Conservation (phyloP, 169 alveolate genomes). For the Plasmodium coatneyi region DNA sequence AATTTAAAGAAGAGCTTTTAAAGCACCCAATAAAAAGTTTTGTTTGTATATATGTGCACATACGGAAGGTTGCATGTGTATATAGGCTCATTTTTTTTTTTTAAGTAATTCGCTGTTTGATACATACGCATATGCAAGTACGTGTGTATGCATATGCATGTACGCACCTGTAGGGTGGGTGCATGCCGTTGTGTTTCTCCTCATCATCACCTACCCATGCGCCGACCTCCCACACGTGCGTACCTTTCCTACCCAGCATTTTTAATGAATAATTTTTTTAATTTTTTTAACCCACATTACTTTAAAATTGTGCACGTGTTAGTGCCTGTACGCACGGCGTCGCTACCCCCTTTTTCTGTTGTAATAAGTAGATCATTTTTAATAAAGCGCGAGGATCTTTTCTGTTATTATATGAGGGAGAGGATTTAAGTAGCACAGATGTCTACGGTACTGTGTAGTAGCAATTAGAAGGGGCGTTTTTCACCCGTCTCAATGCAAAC, state of each 20-base stretch:
- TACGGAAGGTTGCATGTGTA: slow-evolving; percentile 1
- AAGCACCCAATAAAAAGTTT: slow-evolving; percentile 37
- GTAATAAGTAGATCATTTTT: not conserved
- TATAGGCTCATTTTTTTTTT: slow-evolving; percentile 8
- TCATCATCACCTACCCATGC: not conserved
- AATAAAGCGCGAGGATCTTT: not conserved
- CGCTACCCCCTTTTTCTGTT: slow-evolving; percentile 2
- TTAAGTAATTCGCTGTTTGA: slow-evolving; percentile 67
- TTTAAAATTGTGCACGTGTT: slow-evolving; percentile 8
- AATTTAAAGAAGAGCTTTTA: slow-evolving; percentile 55
- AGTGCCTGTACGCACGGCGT: not conserved
- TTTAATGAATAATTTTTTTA: slow-evolving; percentile 51
- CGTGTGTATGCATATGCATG: not conserved
- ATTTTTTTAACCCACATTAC: not conserved
- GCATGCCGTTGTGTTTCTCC: not conserved
- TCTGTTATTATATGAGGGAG: not conserved
- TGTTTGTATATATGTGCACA: slow-evolving; percentile 31
- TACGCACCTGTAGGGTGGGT: not conserved
- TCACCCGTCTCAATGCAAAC: not conserved
- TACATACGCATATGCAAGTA: not conserved
- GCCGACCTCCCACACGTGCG: not conserved
- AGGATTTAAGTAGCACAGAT: not conserved
- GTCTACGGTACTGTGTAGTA: not conserved
- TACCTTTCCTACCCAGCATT: not conserved
- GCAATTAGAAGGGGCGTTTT: not conserved